Conservation (phyloP, 2,329 filamentous ascomycete species). For the Chrysoporthe deuterocubensis region DNA sequence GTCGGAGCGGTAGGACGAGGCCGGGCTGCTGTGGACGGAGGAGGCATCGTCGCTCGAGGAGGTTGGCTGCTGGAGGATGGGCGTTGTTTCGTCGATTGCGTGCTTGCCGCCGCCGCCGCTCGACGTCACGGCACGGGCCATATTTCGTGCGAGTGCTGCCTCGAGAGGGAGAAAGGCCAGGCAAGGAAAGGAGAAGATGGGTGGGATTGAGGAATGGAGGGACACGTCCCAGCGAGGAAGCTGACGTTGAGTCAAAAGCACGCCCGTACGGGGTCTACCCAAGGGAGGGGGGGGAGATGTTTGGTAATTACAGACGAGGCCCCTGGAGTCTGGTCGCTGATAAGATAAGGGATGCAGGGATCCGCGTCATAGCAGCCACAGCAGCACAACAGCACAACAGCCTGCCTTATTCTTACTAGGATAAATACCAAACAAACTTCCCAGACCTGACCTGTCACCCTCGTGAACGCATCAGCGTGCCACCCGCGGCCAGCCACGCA, state of each 20-base stretch:
- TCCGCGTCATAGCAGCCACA: no score
- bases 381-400: no score
- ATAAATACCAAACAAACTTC: no score
- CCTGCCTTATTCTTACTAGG: no score
- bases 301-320: no score
- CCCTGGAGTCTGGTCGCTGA: neutral
- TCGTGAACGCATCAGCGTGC: no score
- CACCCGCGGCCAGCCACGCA: no score
- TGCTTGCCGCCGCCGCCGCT: neutral
- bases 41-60: conserved; percentile 22
- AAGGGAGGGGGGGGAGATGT: no score
- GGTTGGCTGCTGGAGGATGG: conserved; percentile 18
- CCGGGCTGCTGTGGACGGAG: conserved; percentile 23
- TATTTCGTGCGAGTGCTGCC: neutral
- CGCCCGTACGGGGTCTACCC: no score
- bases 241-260: neutral
- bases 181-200: neutral
- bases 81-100: conserved; percentile 13
- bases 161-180: neutral
- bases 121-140: conserved; percentile 18
- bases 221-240: neutral
- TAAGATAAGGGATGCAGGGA: conserved; percentile 16
- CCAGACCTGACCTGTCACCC: neutral
- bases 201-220: neutral
- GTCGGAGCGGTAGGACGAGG: conserved; percentile 27